Evolutionary conservation across 352 stramenopile species (phyloP).

Genomic region (Pythium utonaiense): DNA sequence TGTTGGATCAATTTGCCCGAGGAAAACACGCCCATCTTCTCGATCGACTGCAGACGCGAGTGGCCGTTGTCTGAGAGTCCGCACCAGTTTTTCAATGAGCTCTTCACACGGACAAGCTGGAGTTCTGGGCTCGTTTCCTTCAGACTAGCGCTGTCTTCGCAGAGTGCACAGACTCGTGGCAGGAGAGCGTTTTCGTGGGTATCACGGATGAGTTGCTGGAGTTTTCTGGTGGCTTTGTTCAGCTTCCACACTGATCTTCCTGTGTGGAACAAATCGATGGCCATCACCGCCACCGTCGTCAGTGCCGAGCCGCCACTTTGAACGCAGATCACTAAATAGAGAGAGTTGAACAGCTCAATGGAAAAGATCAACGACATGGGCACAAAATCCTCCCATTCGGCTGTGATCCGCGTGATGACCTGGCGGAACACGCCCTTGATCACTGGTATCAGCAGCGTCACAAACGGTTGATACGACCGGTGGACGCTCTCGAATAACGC

Average conservation of each 20-base stretch:
- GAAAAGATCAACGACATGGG: slow-evolving; percentile 27
- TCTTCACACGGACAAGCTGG: neutral
- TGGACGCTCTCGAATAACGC: neutral
- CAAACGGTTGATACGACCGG: neutral
- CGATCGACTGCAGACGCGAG: neutral
- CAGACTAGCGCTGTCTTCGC: neutral
- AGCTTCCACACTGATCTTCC: neutral
- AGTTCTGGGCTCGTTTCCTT: neutral
- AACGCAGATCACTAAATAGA: slow-evolving; percentile 32
- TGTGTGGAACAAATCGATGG: neutral
- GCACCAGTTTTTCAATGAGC: neutral
- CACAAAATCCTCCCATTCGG: slow-evolving; percentile 27
- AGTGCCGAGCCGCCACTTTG: slow-evolving; percentile 24
- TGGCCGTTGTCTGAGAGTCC: neutral
- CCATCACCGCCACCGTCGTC: slow-evolving; percentile 20
- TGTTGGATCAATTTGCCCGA: neutral
- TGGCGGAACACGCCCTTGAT: neutral
- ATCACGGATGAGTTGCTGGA: neutral
- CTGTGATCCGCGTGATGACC: neutral
- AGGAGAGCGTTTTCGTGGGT: neutral
- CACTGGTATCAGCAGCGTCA: neutral
- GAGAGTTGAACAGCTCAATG: slow-evolving; percentile 32
- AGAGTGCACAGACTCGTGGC: neutral
- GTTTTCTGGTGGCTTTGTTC: neutral
- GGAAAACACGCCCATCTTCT: neutral